Percentiles rank a stretch among this genome's conserved stretches.
Conservation (phyloP, 2,329 filamentous ascomycete genomes). For the Trichoderma endophyticum region DNA sequence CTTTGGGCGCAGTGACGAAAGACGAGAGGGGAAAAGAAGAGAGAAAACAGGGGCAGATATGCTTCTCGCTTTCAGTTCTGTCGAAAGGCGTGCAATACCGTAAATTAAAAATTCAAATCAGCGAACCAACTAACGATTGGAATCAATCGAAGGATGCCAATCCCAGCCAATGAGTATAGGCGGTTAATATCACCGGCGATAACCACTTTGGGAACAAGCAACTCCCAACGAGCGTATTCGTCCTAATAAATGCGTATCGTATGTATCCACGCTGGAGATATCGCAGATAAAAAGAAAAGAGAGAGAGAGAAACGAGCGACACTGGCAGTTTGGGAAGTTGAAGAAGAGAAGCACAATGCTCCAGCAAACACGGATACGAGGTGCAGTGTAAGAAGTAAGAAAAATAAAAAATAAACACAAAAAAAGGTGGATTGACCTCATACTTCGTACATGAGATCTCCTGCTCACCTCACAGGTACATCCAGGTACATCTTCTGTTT, state of each 20-base stretch:
- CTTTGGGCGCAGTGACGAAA: not conserved
- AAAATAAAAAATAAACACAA: not conserved
- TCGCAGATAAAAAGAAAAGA: not conserved
- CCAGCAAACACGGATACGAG: not conserved
- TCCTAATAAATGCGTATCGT: not conserved
- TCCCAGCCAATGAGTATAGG: not conserved
- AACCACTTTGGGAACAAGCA: constrained; percentile 3
- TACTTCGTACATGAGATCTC: not conserved
- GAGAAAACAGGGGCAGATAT: not conserved
- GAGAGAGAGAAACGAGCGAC: not conserved
- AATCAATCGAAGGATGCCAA: not conserved
- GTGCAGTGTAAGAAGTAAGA: not conserved
- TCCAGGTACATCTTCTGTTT: not conserved
- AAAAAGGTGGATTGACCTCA: not conserved
- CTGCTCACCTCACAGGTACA: not conserved
- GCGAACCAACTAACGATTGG: not conserved
- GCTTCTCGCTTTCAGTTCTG: not conserved
- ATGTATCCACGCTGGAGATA: not conserved
- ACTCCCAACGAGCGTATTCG: not conserved
- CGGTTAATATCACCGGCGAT: constrained; percentile 10
- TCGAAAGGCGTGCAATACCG: not conserved
- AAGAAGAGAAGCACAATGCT: not conserved
- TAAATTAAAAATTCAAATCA: not conserved
- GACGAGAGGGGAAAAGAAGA: not conserved
- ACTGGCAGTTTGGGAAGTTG: not conserved